Conservation (phyloP, 2,329 filamentous ascomycete species). For the Cercospora sojina region DNA sequence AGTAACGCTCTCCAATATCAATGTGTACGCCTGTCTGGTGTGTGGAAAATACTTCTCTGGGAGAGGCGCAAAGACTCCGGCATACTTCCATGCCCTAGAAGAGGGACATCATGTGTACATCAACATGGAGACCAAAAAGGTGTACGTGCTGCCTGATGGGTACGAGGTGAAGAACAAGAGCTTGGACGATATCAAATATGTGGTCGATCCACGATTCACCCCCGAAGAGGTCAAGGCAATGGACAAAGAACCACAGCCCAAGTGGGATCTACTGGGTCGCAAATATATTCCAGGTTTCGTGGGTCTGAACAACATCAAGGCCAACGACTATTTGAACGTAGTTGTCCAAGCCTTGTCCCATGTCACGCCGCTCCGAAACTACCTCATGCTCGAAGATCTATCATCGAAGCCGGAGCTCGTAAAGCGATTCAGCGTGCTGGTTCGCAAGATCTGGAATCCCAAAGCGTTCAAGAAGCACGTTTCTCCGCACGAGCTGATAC, state of each 20-base stretch:
- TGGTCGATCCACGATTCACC: constrained; percentile 85
- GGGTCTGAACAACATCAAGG: constrained; percentile 99
- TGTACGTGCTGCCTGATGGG: constrained; percentile 90
- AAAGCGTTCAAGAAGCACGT: constrained; percentile 95
- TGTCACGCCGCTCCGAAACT: constrained; percentile 85
- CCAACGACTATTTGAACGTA: constrained; percentile 98
- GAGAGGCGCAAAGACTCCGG: constrained; percentile 87
- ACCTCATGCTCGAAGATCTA: constrained; percentile 83
- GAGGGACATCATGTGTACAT: constrained; percentile 96
- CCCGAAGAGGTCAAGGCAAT: constrained; percentile 76
- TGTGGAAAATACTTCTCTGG: constrained; percentile 99
- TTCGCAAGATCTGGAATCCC: constrained; percentile 97
- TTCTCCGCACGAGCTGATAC: constrained; percentile 92
- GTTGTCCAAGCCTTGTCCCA: constrained; percentile 89
- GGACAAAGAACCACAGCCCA: constrained; percentile 62
- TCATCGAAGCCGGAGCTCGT: constrained; percentile 73
- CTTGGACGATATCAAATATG: constrained; percentile 96
- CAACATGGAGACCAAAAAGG: constrained; percentile 90
- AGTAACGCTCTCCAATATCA: constrained; percentile 93
- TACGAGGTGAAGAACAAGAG: constrained; percentile 96
- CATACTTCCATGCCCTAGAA: constrained; percentile 96
- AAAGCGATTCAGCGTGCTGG: constrained; percentile 80
- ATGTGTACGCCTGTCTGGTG: constrained; percentile 95
- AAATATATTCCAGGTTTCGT: constrained; percentile 92
- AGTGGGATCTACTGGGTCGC: constrained; percentile 77